phyloP scores from a whole-genome alignment of 352 stramenopile genomes.

The Globisporangium middletonii region DNA sequence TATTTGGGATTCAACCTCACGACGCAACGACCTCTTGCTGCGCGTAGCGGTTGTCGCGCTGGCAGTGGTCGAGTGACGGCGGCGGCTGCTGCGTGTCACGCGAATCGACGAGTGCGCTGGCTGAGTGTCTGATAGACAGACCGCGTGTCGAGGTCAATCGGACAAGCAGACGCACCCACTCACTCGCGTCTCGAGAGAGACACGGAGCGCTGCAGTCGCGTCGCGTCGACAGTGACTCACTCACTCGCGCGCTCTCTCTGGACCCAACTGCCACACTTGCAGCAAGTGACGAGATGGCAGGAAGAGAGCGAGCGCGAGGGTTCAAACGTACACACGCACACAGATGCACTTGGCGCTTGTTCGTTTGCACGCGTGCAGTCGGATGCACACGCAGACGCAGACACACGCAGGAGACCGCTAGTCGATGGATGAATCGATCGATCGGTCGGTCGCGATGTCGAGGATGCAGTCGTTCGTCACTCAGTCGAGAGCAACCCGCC shows the following conservation, averaged over 20 bases:
- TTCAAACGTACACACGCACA: conserved; percentile 1
- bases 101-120: no score
- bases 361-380: not conserved
- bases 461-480: not conserved
- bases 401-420: not conserved
- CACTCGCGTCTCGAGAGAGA: no score
- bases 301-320: not conserved
- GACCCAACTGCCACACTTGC: conserved; percentile 11
- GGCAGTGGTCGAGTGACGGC: not conserved
- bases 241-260: conserved; percentile 5
- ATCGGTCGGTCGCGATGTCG: not conserved
- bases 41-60: not conserved
- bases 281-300: not conserved
- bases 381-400: no score
- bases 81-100: not conserved
- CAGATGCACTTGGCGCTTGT: no score
- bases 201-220: not conserved
- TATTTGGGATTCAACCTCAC: conserved; percentile 19
- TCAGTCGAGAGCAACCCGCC: no score
- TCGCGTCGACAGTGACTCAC: not conserved
- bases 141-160: no score
- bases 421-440: not conserved
- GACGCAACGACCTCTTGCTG: conserved; percentile 11
- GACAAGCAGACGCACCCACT: no score
- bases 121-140: no score